A percentile compares a stretch with the other conserved stretches of the same genome.
phyloP scores from a whole-genome alignment of 2,329 filamentous ascomycete genomes.

The Amauroascus verrucosus region DNA sequence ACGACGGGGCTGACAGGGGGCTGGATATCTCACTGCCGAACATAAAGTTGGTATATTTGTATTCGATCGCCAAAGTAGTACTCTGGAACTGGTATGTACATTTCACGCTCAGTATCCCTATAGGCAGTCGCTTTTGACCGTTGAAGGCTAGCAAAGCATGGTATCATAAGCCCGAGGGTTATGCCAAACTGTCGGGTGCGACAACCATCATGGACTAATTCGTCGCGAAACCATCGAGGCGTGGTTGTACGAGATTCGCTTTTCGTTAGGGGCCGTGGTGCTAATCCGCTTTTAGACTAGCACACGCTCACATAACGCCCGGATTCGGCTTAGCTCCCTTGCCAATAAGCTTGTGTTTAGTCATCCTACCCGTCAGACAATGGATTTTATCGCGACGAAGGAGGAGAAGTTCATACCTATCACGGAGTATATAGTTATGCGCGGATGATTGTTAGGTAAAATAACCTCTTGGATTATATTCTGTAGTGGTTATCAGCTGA shows the following conservation, averaged over 20 bases:
- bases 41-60: not conserved
- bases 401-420: not conserved
- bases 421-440: not conserved
- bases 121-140: not conserved
- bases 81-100: not conserved
- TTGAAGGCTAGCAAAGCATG: not conserved
- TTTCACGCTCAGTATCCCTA: not conserved
- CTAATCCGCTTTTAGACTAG: not conserved
- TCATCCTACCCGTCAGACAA: not conserved
- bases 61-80: not conserved
- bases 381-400: not conserved
- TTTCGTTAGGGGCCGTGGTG: not conserved
- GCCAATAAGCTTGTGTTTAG: not conserved
- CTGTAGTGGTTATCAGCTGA: not conserved
- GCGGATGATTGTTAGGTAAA: too few relatives aligned
- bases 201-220: slow-evolving; percentile 1
- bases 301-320: not conserved
- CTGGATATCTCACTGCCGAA: not conserved
- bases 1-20: slow-evolving; percentile 2
- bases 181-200: not conserved
- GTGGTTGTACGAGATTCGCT: slow-evolving; percentile 6
- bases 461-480: not conserved
- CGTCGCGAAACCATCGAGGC: not conserved
- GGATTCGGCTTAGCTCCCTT: not conserved
- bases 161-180: not conserved